Base-by-base conservation (phyloP, 129 eudicot genomes). In the Logfia minima region DNA sequence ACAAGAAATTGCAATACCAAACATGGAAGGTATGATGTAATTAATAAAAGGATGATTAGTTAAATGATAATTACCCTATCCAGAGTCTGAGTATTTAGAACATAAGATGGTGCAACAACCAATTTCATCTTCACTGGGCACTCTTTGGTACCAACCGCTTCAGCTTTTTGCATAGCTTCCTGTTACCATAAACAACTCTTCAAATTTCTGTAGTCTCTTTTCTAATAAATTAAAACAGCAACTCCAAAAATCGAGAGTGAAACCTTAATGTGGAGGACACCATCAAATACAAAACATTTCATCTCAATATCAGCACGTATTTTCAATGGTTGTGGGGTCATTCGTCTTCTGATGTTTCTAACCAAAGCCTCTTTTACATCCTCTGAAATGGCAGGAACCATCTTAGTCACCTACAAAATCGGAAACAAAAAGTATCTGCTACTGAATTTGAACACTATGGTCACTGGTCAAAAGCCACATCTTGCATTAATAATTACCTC, bases 161-260 rank as follows among this genome's bases (percentile, higher is more conserved):
- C 95, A 70, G 95, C 95, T 77, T 87, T 79, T 78, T 91, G 84
- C 95, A 89, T 89, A 37, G 91, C 95, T 68, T 81, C 95, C 95
- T 89, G 71, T 61, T 66, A 68, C 73, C 73, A 68, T 1, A 68
- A 19, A 68, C 55, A 68, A 21, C 14, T 32, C 24, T 28, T 66
- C 21, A 66, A 62, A 61, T 6, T 60, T 41, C 23, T 62, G 77
- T 65, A 65, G 65, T 16, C 18, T 18, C 10, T 18, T 5, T 35
- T 14, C 35, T 32, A 22, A 37, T 5, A 52, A 62, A 68, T 7
- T 35, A 26, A 4, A 31, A 51, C 39, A 53, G 10, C 14, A 32
- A 48, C 19, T 7, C 66, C 58, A 71, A 24, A 63, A 4, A 5
- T 35, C 9, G 70, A 19, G 18, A 68, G 43, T 60, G 69, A 69